Evolutionary conservation across 768 basidiomycete genomes (phyloP).

Genomic region (Xerocomellus intermedius): DNA sequence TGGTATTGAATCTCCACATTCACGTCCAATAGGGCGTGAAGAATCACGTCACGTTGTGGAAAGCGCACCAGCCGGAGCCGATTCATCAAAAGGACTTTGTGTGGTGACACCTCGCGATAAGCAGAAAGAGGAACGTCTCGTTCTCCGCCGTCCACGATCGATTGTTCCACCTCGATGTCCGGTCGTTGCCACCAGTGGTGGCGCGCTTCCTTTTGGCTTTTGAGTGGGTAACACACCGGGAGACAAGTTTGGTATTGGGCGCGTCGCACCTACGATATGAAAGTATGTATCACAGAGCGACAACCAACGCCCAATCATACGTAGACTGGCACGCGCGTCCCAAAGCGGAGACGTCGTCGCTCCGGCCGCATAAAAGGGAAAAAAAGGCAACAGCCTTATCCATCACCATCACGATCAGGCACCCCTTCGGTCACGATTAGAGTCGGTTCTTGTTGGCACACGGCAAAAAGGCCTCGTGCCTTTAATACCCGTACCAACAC

Average conservation of each 20-base stretch:
- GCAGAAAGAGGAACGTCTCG: background rate
- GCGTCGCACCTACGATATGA: background rate
- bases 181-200: too few relatives aligned
- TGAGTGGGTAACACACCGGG: too few relatives aligned
- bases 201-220: too few relatives aligned
- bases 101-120: background rate
- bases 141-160: background rate
- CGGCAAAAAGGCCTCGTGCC: background rate
- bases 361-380: constrained; percentile 3
- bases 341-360: background rate
- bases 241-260: background rate
- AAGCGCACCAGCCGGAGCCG: background rate
- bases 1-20: background rate
- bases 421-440: background rate
- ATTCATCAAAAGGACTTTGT: background rate
- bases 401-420: constrained; percentile 20
- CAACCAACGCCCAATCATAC: background rate
- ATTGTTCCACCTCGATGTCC: too few relatives aligned
- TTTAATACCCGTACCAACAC: constrained; percentile 1
- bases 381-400: background rate
- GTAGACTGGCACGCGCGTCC: background rate
- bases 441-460: background rate
- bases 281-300: background rate
- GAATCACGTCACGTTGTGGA: background rate
- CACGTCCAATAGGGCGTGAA: background rate